Evolutionary conservation across 1,284 basidiomycete genomes (phyloP), one percentile per base, ranked within the genome.

Genomic region (Malassezia obtusa): DNA sequence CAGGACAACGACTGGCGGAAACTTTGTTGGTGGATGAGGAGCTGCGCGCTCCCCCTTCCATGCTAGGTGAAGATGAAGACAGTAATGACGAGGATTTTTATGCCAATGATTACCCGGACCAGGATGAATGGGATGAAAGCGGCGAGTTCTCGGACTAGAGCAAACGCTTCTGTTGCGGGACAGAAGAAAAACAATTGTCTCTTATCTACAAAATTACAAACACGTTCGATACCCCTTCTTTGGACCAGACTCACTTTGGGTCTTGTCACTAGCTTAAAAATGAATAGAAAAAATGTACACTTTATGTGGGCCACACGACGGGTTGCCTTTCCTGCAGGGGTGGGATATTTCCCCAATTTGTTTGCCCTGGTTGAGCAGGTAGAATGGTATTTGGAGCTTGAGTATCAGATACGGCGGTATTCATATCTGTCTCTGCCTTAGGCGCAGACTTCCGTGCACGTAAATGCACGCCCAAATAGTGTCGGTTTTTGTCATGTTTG

Each of bases 81-180:
- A 67, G 64, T 56, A 71, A 71, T 50, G 67, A 69, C 44, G 68
- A 71, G 50, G 68, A 63, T n/a, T 71, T 63, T 43, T 71, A 70
- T 50, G 33, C 62, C 6, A 71, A 71, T 52, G 68, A 71, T 38
- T 71, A 71, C 32, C 68, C 68, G 3, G 68, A 69, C 30, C 57
- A 61, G 19, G 68, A 71, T 25, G 53, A 55, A 21, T 55, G 52
- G 52, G 47, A 50, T 15, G 48, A 33, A 11, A 22, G 14, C 17
- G 45, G 52, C 22, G 52, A 25, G 12, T 45, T 19, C 8, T 22
- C 12, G 17, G 25, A 26, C 14, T n/a, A 14, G 15, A 2, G 10
- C 19, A 19, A 31, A 10, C 8, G 12, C 25, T 25, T 25, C 15
- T 12, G 12, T 12, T 10, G 10, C 30, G 2, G 12, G 12, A 25